Percentiles rank a stretch among this genome's conserved stretches.
phyloP scores from a whole-genome alignment of 1,284 basidiomycete species.

The Neotropicomus parvogracilis region DNA sequence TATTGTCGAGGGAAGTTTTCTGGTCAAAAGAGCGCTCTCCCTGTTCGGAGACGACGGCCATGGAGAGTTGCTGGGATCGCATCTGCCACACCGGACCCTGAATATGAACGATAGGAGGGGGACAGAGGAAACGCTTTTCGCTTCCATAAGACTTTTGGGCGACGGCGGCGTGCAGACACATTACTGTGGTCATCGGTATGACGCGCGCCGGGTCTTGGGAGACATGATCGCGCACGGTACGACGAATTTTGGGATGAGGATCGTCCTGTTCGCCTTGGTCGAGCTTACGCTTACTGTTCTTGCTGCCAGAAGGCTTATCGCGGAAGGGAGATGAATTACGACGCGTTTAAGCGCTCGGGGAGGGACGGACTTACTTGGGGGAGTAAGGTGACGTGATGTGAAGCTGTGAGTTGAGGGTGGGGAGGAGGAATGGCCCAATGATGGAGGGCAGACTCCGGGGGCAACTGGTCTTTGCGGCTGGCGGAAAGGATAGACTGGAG shows the following conservation, averaged over 20 bases:
- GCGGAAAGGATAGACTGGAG: constrained; percentile 61
- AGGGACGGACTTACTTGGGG: constrained; percentile 30
- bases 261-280: constrained; percentile 66
- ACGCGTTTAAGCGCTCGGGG: constrained; percentile 32
- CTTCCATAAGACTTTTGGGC: constrained; percentile 91
- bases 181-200: constrained; percentile 83
- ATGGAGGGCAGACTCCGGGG: constrained; percentile 36
- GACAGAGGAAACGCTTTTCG: constrained; percentile 88
- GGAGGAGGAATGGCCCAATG: constrained; percentile 39
- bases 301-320: constrained; percentile 33
- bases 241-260: constrained; percentile 73
- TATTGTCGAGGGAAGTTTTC: constrained; percentile 74
- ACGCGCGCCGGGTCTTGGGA: constrained; percentile 67
- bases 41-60: constrained; percentile 81
- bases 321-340: constrained; percentile 16
- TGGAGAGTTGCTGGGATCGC: constrained; percentile 74
- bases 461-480: constrained; percentile 42
- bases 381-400: constrained; percentile 31
- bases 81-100: constrained; percentile 81
- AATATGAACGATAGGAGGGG: constrained; percentile 84
- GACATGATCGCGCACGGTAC: constrained; percentile 75
- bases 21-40: constrained; percentile 81
- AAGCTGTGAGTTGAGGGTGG: constrained; percentile 26
- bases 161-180: constrained; percentile 84
- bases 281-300: constrained; percentile 65